Conservation (phyloP, 139 green algal species). For the Ettlia oleoabundans region DNA sequence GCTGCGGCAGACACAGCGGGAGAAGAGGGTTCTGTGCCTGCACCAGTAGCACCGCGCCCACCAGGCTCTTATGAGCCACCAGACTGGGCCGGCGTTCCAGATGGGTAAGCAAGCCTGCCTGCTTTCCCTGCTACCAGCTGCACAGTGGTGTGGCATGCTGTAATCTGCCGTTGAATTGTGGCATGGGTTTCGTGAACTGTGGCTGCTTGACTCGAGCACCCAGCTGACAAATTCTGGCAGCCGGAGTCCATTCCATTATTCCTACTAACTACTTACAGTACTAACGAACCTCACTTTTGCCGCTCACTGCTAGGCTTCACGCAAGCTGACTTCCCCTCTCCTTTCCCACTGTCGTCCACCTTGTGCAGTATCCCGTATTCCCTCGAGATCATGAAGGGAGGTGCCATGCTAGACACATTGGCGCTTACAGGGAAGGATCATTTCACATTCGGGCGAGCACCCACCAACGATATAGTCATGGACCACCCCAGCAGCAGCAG, state of each 20-base stretch:
- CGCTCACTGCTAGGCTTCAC: too few species aligned
- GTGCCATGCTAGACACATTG: slow-evolving; percentile 56
- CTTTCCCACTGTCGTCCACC: not conserved
- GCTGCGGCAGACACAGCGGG: not conserved
- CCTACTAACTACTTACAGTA: too few species aligned
- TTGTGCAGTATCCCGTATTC: slow-evolving; percentile 61
- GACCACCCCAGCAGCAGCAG: slow-evolving; percentile 83
- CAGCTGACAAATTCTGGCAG: too few species aligned
- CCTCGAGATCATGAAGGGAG: slow-evolving; percentile 76
- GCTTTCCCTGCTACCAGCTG: too few species aligned
- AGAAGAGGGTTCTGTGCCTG: not conserved
- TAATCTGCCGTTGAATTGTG: too few species aligned
- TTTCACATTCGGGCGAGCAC: slow-evolving; percentile 74
- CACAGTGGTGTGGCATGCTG: too few species aligned
- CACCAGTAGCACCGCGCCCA: not conserved
- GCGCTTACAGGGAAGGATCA: slow-evolving; percentile 43
- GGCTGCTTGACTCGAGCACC: too few species aligned
- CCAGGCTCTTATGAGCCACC: slow-evolving; percentile 55
- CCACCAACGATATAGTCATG: slow-evolving; percentile 68
- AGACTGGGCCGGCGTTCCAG: slow-evolving; percentile 62
- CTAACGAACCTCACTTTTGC: too few species aligned
- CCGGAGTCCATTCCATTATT: too few species aligned
- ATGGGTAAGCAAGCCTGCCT: slow-evolving; percentile 49
- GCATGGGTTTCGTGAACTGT: too few species aligned
- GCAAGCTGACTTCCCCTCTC: too few species aligned